Base-by-base conservation (phyloP, 2,329 filamentous ascomycete species). In the Trichoderma koningiopsis region DNA sequence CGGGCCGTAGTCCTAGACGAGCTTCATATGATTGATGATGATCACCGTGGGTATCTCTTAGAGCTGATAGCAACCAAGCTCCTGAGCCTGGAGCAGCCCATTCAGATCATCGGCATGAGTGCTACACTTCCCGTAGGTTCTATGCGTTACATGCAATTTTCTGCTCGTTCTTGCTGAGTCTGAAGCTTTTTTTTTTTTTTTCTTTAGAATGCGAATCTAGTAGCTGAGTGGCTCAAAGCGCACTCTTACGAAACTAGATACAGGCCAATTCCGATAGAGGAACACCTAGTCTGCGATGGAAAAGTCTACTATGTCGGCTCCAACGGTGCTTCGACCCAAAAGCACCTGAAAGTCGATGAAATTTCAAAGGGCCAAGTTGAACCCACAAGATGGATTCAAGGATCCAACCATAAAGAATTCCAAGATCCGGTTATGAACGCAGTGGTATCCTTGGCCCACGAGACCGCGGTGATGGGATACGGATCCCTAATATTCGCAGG, bases 21-120 rank as follows among this genome's bases (percentile, higher is more conserved):
- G 76, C 81, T 94, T n/a, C 92, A 94, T 76, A 93, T 94, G 91
- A 84, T 94, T 56, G 89, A 93, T 73, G 92, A 94, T 76, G 89
- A 91, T 71, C 86, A 90, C 72, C 87, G 92, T 14, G 92, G 92
- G 4, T 94, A 94, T 76, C 83, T 94, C 1, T 81, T 94, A 67
- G 92, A 94, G 76, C 81, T 94, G 6, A 87, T 93, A 79, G 88
- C 89, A 5, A 91, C 91, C 4, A 94, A 94, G 75, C 75, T 94
- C 35, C 80, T 93, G n/a, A 86, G 88, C 68, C 79, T 94, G 27
- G 89, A 87, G 31, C 87, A 92, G 69, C 80, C 84, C 29, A 83
- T 92, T 22, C 91, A 94, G 75, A 88, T 94, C 24, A 81, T 93
- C 69, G 91, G 90, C 72, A 94, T 94, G 92, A 94, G 92, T 74